Evolutionary conservation across 164 flowering plant species (phyloP).

Genomic region (Chimonanthus praecox): DNA sequence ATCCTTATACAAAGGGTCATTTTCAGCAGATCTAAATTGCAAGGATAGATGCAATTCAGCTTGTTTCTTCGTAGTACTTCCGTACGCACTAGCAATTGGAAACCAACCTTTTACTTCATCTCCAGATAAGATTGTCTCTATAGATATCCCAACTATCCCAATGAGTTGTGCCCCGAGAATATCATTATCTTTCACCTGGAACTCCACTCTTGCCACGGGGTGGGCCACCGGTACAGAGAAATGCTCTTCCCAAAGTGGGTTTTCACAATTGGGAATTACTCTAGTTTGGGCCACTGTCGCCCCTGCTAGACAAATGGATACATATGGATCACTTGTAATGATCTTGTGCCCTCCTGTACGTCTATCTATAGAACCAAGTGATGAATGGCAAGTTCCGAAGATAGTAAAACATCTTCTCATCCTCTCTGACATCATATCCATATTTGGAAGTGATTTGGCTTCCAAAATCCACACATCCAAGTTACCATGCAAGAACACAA

Average conservation of each 20-base stretch:
- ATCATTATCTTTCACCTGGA: conserved; percentile 77
- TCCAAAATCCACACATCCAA: conserved; percentile 51
- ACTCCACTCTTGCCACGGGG: conserved; percentile 48
- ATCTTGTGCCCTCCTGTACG: conserved; percentile 21
- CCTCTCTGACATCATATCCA: conserved; percentile 66
- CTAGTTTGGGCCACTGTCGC: conserved; percentile 74
- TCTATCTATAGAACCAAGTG: conserved; percentile 11
- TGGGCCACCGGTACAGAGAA: conserved; percentile 62
- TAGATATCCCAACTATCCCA: conserved; percentile 50
- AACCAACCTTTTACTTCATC: conserved; percentile 50
- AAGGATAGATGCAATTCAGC: conserved; percentile 49
- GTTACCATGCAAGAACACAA: conserved; percentile 59
- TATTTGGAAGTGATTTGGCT: conserved; percentile 64
- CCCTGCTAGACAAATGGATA: conserved; percentile 64
- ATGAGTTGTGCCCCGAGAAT: conserved; percentile 68
- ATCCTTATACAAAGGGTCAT: conserved; percentile 36
- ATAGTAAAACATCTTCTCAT: conserved; percentile 44
- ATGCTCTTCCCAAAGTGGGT: conserved; percentile 69
- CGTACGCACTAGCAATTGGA: conserved; percentile 34
- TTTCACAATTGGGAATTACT: conserved; percentile 51
- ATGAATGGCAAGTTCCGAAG: conserved; percentile 32
- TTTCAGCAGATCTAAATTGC: conserved; percentile 45
- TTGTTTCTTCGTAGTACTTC: conserved; percentile 34
- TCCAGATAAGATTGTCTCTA: conserved; percentile 43
- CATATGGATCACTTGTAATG: conserved; percentile 78